Conservation (phyloP, 495 filamentous ascomycete species). For the Penicillium longicatenatum region DNA sequence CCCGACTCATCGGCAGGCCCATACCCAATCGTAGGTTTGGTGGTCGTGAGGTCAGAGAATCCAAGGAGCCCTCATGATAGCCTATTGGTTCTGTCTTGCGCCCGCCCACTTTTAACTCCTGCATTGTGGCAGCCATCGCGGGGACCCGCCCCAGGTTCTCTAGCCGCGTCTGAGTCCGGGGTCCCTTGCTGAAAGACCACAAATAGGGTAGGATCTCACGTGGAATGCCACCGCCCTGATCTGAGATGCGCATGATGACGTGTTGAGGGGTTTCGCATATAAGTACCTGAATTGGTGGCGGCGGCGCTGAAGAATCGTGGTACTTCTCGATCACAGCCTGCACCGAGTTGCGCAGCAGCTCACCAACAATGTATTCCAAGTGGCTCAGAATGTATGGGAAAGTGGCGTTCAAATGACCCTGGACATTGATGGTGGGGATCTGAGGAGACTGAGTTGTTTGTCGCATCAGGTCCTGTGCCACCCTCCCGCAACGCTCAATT, state of each 20-base stretch:
- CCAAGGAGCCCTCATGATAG: constrained; percentile 65
- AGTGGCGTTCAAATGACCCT: constrained; percentile 83
- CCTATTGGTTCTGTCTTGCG: constrained; percentile 29
- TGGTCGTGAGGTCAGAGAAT: constrained; percentile 74
- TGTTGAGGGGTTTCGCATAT: constrained; percentile 94
- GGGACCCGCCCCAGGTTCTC: constrained; percentile 85
- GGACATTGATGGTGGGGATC: constrained; percentile 80
- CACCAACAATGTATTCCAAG: constrained; percentile 94
- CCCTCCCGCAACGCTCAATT: constrained; percentile 75
- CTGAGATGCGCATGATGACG: constrained; percentile 93
- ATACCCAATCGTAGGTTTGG: constrained; percentile 91
- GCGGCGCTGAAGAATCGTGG: constrained; percentile 38
- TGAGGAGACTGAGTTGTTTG: constrained; percentile 66
- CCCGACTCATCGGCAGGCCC: constrained; percentile 88
- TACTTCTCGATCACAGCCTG: constrained; percentile 84
- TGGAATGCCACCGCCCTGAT: constrained; percentile 91
- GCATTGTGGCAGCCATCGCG: constrained; percentile 90
- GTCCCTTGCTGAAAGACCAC: constrained; percentile 95
- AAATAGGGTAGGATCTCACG: constrained; percentile 82
- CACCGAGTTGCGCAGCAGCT: constrained; percentile 92
- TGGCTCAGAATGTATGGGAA: constrained; percentile 97
- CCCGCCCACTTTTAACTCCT: constrained; percentile 64
- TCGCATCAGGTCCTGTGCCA: constrained; percentile 67
- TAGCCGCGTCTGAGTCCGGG: constrained; percentile 69
- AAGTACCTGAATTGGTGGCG: constrained; percentile 87